Evolutionary conservation across 352 stramenopile species (phyloP).

Genomic region (Pythium plurisporium): DNA sequence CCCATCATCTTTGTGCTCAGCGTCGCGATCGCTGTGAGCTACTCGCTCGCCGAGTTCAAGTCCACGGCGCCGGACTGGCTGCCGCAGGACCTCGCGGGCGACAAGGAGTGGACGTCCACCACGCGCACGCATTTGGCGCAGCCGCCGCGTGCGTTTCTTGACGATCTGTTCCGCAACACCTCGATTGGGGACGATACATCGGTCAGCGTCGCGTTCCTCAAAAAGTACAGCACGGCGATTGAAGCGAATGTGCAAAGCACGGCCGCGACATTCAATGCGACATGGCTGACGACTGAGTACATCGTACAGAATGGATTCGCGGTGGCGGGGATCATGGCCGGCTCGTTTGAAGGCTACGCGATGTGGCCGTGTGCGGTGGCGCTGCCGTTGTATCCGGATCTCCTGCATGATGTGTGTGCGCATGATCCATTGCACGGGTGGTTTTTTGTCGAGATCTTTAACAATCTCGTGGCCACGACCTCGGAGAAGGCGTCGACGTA

Average conservation of each 20-base stretch:
- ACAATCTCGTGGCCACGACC: constrained; percentile 24
- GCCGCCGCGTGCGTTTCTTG: constrained; percentile 8
- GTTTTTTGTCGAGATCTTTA: constrained; percentile 19
- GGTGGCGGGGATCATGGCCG: constrained; percentile 16
- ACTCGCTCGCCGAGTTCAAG: constrained; percentile 7
- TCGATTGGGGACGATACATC: constrained; percentile 15
- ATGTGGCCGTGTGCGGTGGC: constrained; percentile 8
- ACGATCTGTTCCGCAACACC: neutral
- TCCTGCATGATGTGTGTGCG: constrained; percentile 6
- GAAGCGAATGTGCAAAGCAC: constrained; percentile 14
- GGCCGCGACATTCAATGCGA: constrained; percentile 10
- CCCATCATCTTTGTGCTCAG: constrained; percentile 19
- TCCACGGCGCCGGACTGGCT: neutral
- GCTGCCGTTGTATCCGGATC: neutral
- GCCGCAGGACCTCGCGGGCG: constrained; percentile 14
- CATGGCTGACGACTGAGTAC: constrained; percentile 3
- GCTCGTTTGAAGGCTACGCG: constrained; percentile 15
- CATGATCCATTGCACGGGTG: neutral
- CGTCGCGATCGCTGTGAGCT: constrained; percentile 15
- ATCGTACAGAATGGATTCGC: constrained; percentile 14
- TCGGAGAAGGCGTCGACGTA: constrained; percentile 22
- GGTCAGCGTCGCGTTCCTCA: constrained; percentile 12
- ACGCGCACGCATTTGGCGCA: constrained; percentile 20
- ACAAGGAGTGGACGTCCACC: constrained; percentile 13
- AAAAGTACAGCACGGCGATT: constrained; percentile 10